Base-by-base conservation (phyloP, 108 stramenopile genomes). In the Parmales sp. region DNA sequence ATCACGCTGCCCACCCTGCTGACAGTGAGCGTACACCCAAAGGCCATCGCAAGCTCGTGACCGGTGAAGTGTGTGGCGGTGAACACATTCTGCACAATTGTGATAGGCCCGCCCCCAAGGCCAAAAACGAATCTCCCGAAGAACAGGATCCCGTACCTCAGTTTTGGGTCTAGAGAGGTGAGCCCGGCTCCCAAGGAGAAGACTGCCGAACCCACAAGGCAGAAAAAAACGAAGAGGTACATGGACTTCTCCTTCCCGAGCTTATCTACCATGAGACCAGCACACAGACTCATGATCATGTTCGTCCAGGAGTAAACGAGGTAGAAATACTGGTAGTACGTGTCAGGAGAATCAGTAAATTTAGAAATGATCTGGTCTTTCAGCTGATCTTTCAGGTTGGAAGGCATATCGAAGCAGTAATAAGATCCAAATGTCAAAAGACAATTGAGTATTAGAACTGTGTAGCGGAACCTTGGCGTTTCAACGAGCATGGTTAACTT, bases 81-180 rank as follows among this genome's bases (percentile, higher is more conserved):
- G 50, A 72, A 65, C 16, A 69, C 51, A 48, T 70, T 74, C 45
- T 69, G 41, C 26, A 37, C 51, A 1, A 73, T 67, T 3, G 67
- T 46, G 25, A 77, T 44, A 37, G 72, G 43, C 60, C 73, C 76
- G 18, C 65, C 72, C 29, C 76, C 76, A 0, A 77, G 64, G n/a
- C 76, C 76, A 43, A 77, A 77, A 4, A 77, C 36, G 45, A 77
- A 73, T 6, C 76, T 25, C 1, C 76, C 76, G 25, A 66, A 13
- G 9, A 72, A 25, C 38, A 69, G 44, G 25, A 64, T 41, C 20
- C 36, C 20, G 45, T 72, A 63, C 16, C 54, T 28, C 26, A 28
- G 4, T 5, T 11, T 28, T 5, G 29, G 29, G 16, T 34, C 31
- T 13, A 3, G 3, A 20, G 29, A 28, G 28, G 20, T 20, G n/a